Percentiles rank a stretch among this genome's conserved stretches.
Conservation (phyloP, 225 moss, liverwort and hornwort genomes). For the Physcomitrium patens region DNA sequence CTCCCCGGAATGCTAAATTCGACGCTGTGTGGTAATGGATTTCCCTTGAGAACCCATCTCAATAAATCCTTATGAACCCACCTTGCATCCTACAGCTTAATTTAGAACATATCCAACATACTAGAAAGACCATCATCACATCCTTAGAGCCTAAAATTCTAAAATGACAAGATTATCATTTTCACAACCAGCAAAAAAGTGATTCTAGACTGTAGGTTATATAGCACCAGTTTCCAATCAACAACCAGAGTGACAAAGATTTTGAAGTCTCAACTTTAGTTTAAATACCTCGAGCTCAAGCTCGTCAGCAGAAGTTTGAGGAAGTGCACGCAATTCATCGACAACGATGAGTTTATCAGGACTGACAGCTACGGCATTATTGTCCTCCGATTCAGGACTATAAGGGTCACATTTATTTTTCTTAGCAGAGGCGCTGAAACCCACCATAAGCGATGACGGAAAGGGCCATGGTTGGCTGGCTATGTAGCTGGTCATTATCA, state of each 20-base stretch:
- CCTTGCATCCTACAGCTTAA: constrained; percentile 76
- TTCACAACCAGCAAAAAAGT: background rate
- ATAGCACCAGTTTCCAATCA: background rate
- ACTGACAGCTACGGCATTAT: constrained; percentile 46
- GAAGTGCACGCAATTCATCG: constrained; percentile 80
- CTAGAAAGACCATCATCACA: constrained; percentile 10
- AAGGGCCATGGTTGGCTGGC: constrained; percentile 98
- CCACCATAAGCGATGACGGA: constrained; percentile 90
- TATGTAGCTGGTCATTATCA: constrained; percentile 65
- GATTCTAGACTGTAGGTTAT: background rate
- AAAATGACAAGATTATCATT: constrained; percentile 3
- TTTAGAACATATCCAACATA: constrained; percentile 28
- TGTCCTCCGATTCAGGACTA: constrained; percentile 49
- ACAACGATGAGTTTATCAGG: constrained; percentile 58
- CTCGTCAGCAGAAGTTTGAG: constrained; percentile 62
- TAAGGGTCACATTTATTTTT: constrained; percentile 56
- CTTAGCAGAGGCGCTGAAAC: constrained; percentile 62
- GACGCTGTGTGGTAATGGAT: constrained; percentile 61
- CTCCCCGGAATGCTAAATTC: constrained; percentile 72
- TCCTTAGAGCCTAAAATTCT: background rate
- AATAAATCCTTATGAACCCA: constrained; percentile 84
- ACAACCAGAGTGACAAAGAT: background rate
- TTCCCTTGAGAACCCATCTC: constrained; percentile 62
- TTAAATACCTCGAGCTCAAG: constrained; percentile 78
- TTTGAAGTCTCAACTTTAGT: background rate